These are phyloP conservation scores for Globisporangium polare DNA, from an alignment of 352 stramenopile genomes.

Conservation along the genomic window DNA sequence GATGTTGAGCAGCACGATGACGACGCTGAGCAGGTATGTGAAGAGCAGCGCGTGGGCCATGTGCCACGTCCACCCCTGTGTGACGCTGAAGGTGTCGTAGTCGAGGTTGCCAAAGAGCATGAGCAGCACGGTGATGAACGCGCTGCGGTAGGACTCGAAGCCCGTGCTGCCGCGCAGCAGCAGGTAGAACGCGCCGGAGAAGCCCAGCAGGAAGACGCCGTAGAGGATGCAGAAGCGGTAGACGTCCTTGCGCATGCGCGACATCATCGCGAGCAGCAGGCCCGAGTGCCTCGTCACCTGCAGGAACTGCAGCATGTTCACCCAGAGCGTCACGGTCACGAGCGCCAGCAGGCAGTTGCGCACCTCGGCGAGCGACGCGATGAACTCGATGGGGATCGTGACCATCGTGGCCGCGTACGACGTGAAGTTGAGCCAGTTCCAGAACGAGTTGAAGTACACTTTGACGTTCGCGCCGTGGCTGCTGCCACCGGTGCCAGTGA, in stretches of 20 bases:
- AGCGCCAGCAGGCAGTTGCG: constrained; percentile 50
- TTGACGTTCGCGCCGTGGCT: constrained; percentile 23
- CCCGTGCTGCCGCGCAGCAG: constrained; percentile 48
- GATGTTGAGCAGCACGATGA: constrained; percentile 36
- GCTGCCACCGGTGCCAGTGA: constrained; percentile 5
- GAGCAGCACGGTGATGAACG: constrained; percentile 71
- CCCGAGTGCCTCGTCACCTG: constrained; percentile 54
- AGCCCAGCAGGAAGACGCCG: constrained; percentile 62
- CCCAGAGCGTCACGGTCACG: constrained; percentile 59
- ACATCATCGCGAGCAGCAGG: constrained; percentile 78
- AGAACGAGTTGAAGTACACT: constrained; percentile 56
- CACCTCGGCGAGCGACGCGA: constrained; percentile 23
- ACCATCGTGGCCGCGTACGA: constrained; percentile 46
- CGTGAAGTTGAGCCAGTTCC: constrained; percentile 56
- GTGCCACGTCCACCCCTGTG: constrained; percentile 14
- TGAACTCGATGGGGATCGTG: constrained; percentile 55
- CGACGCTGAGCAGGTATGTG: constrained; percentile 18
- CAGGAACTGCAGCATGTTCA: constrained; percentile 70
- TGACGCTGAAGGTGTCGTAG: constrained; percentile 13
- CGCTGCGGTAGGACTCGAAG: constrained; percentile 49
- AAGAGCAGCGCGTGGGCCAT: constrained; percentile 17
- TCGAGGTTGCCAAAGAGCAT: constrained; percentile 68
- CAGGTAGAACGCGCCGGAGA: constrained; percentile 70
- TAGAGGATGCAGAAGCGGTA: constrained; percentile 69
- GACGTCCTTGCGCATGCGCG: constrained; percentile 64